Percentiles rank a stretch among this genome's conserved stretches.
These are phyloP conservation scores for Graphiopsis chlorocephala DNA, from an alignment of 2,329 filamentous ascomycete species.

Conservation along the genomic window DNA sequence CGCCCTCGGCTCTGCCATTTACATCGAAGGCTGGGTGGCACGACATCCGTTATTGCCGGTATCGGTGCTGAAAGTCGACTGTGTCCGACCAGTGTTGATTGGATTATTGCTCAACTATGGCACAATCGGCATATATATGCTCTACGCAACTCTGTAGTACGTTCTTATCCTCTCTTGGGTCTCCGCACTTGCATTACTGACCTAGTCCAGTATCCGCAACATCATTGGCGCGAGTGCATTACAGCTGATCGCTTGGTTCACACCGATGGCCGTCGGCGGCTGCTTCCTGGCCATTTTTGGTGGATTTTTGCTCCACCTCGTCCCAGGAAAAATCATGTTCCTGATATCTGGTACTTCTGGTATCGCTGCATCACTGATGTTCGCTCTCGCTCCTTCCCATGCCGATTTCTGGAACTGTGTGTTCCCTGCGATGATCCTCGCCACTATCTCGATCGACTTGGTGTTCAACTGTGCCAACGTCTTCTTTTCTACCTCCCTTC, in stretches of 20 bases:
- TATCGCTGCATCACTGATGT: conserved; percentile 58
- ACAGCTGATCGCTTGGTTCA: conserved; percentile 66
- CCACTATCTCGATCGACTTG: conserved; percentile 71
- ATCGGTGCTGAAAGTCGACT: conserved; percentile 66
- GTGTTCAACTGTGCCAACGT: conserved; percentile 73
- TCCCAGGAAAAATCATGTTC: conserved; percentile 63
- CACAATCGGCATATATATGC: conserved; percentile 64
- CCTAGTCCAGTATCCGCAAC: conserved; percentile 52
- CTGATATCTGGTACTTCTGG: conserved; percentile 60
- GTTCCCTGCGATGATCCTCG: conserved; percentile 67
- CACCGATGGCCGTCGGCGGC: conserved; percentile 66
- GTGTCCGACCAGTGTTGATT: conserved; percentile 62
- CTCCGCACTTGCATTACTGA: not conserved
- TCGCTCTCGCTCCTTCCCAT: conserved; percentile 58
- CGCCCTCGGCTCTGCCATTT: conserved; percentile 59
- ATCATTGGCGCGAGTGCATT: conserved; percentile 60
- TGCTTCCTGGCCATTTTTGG: conserved; percentile 61
- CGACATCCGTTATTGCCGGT: conserved; percentile 65
- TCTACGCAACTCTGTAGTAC: conserved; percentile 68
- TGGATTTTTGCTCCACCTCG: conserved; percentile 64
- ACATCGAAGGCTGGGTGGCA: conserved; percentile 70
- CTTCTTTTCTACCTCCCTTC: conserved; percentile 69
- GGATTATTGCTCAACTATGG: conserved; percentile 67
- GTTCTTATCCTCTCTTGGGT: conserved; percentile 24
- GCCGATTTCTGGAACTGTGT: conserved; percentile 69